Evolutionary conservation across 495 filamentous ascomycete genomes (phyloP).

Genomic region (Penicillium chermesinum): DNA sequence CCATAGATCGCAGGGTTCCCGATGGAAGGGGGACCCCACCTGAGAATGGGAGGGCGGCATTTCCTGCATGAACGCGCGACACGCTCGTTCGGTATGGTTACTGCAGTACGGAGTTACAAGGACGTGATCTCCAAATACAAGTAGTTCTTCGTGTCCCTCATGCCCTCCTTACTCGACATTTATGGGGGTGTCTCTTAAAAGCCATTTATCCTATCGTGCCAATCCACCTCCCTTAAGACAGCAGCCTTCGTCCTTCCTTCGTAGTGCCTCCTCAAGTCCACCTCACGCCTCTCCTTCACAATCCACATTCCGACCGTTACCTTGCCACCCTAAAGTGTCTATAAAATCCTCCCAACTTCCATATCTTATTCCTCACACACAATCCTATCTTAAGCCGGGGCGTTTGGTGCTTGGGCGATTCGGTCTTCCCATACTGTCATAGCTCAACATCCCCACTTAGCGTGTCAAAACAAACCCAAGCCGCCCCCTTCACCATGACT

Average conservation of each 20-base stretch:
- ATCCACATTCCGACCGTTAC: not conserved
- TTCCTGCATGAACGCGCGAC: not conserved
- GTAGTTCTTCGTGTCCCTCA: not conserved
- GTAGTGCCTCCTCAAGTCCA: not conserved
- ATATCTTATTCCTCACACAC: not conserved
- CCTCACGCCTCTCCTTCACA: not conserved
- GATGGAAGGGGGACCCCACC: no score
- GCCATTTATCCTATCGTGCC: not conserved
- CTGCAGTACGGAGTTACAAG: no score
- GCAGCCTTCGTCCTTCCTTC: not conserved
- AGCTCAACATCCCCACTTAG: conserved; percentile 19
- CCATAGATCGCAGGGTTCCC: no score
- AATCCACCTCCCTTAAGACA: not conserved
- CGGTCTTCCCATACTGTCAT: conserved; percentile 1
- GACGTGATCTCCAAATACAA: not conserved
- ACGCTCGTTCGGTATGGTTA: not conserved
- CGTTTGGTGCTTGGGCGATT: not conserved
- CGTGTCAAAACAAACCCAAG: conserved; percentile 27
- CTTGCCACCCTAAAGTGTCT: not conserved
- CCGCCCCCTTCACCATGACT: conserved; percentile 27
- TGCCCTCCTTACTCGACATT: not conserved
- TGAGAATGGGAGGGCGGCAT: no score
- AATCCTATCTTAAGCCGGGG: not conserved
- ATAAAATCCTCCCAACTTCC: not conserved
- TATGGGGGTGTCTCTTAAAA: no score